Conservation (phyloP, 179 eudicot genomes). For the Carnegiea gigantea region DNA sequence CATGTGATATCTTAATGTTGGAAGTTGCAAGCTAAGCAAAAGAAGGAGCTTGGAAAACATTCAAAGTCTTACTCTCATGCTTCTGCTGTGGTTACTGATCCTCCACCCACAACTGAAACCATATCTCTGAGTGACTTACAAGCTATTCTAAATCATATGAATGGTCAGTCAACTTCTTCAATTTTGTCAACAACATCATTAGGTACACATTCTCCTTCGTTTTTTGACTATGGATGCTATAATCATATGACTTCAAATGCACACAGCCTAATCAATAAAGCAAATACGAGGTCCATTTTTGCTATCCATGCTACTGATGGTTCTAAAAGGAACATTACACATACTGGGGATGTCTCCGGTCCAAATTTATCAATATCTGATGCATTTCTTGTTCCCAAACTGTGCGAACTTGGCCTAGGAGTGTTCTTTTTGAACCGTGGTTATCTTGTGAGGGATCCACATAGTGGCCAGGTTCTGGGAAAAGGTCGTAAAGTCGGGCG, state of each 20-base stretch:
- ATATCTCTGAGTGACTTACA: not conserved
- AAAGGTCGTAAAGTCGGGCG: too few relatives aligned
- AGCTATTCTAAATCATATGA: too few relatives aligned
- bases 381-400: not conserved
- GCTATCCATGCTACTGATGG: not conserved
- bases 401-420: not conserved
- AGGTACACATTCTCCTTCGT: too few relatives aligned
- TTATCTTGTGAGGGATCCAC: too few relatives aligned
- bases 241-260: conserved; percentile 5
- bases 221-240: not conserved
- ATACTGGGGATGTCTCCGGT: not conserved
- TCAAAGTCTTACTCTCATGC: not conserved
- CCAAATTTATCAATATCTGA: not conserved
- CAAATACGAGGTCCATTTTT: too few relatives aligned
- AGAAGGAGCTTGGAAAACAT: not conserved
- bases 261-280: not conserved
- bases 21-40: not conserved
- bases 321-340: not conserved
- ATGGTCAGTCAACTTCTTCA: too few relatives aligned
- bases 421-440: too few relatives aligned
- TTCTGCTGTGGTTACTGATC: not conserved
- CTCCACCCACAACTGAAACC: not conserved
- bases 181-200: too few relatives aligned
- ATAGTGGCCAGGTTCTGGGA: too few relatives aligned
- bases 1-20: not conserved